These are phyloP conservation scores for Aureobasidium leucospermi DNA, from an alignment of 2,329 filamentous ascomycete genomes.

Conservation along the genomic window DNA sequence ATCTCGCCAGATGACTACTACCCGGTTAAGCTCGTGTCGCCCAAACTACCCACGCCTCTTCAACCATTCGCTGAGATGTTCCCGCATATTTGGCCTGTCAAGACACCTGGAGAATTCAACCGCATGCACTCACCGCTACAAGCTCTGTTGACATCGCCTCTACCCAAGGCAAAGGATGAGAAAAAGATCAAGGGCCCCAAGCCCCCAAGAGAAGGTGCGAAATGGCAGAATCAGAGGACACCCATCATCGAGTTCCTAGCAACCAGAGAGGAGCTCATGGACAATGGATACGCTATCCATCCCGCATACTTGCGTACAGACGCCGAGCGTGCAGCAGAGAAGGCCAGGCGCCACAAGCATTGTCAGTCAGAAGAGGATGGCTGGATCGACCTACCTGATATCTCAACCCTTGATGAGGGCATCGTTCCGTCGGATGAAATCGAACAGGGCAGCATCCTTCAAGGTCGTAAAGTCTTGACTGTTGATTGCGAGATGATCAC, in stretches of 20 bases:
- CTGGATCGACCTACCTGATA: conserved; percentile 69
- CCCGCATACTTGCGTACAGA: conserved; percentile 61
- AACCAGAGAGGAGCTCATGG: conserved; percentile 63
- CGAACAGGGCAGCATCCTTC: conserved; percentile 74
- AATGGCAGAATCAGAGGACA: conserved; percentile 68
- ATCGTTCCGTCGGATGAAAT: conserved; percentile 50
- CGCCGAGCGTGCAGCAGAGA: conserved; percentile 50
- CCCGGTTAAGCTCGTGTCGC: conserved; percentile 35
- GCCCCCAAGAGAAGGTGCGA: conserved; percentile 55
- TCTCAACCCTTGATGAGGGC: conserved; percentile 60
- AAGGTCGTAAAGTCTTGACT: conserved; percentile 68
- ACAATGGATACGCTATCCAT: conserved; percentile 80
- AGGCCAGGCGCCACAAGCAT: conserved; percentile 31
- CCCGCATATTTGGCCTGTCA: conserved; percentile 79
- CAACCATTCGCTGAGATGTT: conserved; percentile 75
- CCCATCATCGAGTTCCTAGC: conserved; percentile 75
- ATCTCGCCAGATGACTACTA: conserved; percentile 45
- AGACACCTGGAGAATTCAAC: conserved; percentile 73
- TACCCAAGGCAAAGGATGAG: conserved; percentile 62
- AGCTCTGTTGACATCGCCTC: conserved; percentile 70
- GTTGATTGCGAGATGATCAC: conserved; percentile 98
- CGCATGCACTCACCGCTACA: conserved; percentile 82
- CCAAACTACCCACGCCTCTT: conserved; percentile 35
- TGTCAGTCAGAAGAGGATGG: conserved; percentile 51
- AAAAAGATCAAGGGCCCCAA: conserved; percentile 54